Percentiles rank a stretch among this genome's conserved stretches.
Conservation (phyloP, 768 basidiomycete genomes). For the Rhodotorula kratochvilovae region DNA sequence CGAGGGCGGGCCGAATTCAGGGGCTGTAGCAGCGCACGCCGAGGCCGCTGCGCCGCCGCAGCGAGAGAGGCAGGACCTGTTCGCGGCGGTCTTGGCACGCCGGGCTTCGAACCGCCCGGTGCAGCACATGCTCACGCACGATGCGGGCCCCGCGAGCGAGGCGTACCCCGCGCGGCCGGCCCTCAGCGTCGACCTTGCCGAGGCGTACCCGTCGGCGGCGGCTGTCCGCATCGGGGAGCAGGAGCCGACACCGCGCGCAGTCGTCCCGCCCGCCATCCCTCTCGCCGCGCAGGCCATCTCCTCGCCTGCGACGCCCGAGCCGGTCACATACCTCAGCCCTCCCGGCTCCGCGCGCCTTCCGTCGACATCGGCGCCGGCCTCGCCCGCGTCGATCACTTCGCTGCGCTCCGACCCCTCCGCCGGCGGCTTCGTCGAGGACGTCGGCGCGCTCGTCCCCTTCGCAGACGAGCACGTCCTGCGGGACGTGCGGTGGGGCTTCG, state of each 20-base stretch:
- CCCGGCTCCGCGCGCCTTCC: background rate
- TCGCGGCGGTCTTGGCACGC: background rate
- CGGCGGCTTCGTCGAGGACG: constrained; percentile 26
- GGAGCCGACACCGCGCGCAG: background rate
- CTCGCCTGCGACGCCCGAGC: background rate
- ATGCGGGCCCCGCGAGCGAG: no score
- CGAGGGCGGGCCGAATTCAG: background rate
- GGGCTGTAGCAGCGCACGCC: background rate
- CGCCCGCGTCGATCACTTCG: background rate
- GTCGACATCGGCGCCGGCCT: background rate
- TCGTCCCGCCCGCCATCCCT: background rate
- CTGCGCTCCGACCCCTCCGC: constrained; percentile 6
- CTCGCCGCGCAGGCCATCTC: background rate
- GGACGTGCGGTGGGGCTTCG: constrained; percentile 28
- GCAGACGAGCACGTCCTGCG: constrained; percentile 14
- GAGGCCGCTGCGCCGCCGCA: background rate
- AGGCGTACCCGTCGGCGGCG: no score
- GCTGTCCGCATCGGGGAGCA: background rate
- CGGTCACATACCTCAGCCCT: background rate
- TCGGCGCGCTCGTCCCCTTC: background rate
- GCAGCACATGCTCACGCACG: no score
- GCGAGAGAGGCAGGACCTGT: background rate
- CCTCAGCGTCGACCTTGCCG: background rate
- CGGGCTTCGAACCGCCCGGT: background rate
- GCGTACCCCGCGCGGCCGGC: background rate